Evolutionary conservation across 495 filamentous ascomycete genomes (phyloP).

Genomic region (Neurospora sp.): DNA sequence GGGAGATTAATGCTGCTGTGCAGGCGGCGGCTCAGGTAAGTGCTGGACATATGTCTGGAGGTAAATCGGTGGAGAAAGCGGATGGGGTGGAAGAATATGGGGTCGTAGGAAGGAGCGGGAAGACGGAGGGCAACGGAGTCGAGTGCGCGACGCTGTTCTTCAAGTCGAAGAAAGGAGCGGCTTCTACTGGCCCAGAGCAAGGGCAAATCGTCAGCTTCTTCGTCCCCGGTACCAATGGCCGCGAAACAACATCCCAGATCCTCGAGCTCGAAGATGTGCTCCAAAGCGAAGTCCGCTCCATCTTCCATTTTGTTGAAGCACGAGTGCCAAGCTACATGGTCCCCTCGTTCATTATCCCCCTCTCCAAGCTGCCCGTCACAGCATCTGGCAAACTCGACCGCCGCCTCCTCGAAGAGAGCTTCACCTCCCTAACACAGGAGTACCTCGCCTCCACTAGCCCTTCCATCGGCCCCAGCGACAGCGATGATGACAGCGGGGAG

Average conservation of each 20-base stretch:
- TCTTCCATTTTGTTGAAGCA: conserved; percentile 32
- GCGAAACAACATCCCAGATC: conserved; percentile 9
- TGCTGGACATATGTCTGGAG: not conserved
- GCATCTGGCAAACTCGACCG: conserved; percentile 53
- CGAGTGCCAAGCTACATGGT: conserved; percentile 58
- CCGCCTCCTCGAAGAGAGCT: conserved; percentile 6
- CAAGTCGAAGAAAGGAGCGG: not conserved
- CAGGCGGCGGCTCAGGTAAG: conserved; percentile 9
- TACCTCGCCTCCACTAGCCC: conserved; percentile 15
- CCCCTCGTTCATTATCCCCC: conserved; percentile 55
- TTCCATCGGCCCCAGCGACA: conserved; percentile 10
- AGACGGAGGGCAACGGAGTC: not conserved
- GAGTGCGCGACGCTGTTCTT: conserved; percentile 43
- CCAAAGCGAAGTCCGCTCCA: conserved; percentile 12
- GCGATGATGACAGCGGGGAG: conserved; percentile 30
- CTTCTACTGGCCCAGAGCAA: conserved; percentile 4
- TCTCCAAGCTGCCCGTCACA: conserved; percentile 54
- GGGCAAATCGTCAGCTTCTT: conserved; percentile 50
- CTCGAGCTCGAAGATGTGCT: conserved; percentile 14
- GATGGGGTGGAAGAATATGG: conserved; percentile 27
- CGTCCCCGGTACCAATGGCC: conserved; percentile 27
- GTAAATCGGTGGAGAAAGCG: not conserved
- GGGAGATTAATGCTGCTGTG: conserved; percentile 59
- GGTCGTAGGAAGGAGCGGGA: not conserved
- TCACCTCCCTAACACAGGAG: conserved; percentile 9